These are phyloP conservation scores for Phytophthora ohioensis DNA, from an alignment of 352 stramenopile species.

Conservation along the genomic window DNA sequence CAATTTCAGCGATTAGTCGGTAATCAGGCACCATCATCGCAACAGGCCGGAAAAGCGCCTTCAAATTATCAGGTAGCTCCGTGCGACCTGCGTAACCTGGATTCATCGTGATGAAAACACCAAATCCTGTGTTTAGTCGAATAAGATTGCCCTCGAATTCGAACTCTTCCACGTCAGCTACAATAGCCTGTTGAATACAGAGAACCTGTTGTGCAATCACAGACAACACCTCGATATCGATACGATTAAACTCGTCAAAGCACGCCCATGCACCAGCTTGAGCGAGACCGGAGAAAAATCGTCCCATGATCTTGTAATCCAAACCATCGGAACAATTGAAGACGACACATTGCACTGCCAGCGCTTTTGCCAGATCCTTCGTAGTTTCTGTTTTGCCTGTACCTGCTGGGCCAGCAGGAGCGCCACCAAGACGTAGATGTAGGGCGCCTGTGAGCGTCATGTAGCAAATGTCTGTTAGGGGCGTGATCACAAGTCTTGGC, in stretches of 20 bases:
- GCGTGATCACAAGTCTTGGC: slow-evolving; percentile 84
- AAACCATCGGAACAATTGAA: slow-evolving; percentile 97
- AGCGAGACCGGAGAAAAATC: slow-evolving; percentile 95
- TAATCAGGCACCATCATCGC: slow-evolving; percentile 97
- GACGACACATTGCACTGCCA: slow-evolving; percentile 95
- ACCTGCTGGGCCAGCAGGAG: slow-evolving; percentile 92
- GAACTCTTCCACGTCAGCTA: slow-evolving; percentile 89
- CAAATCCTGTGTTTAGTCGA: slow-evolving; percentile 91
- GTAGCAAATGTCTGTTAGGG: slow-evolving; percentile 89
- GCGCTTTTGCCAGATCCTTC: slow-evolving; percentile 94
- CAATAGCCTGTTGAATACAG: slow-evolving; percentile 95
- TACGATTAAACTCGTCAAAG: slow-evolving; percentile 98
- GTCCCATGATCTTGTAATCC: slow-evolving; percentile 97
- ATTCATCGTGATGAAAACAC: slow-evolving; percentile 97
- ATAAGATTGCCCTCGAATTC: slow-evolving; percentile 96
- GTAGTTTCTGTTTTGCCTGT: slow-evolving; percentile 97
- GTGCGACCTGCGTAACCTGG: slow-evolving; percentile 93
- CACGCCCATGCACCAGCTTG: slow-evolving; percentile 95
- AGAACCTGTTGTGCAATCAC: slow-evolving; percentile 97
- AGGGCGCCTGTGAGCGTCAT: slow-evolving; percentile 97
- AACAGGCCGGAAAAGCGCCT: slow-evolving; percentile 93
- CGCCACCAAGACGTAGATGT: slow-evolving; percentile 92
- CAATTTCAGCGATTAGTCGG: slow-evolving; percentile 94
- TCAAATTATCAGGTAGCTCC: slow-evolving; percentile 95
- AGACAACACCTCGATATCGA: slow-evolving; percentile 96